phyloP scores from a whole-genome alignment of 768 basidiomycete species.

The Suillus subalutaceus region DNA sequence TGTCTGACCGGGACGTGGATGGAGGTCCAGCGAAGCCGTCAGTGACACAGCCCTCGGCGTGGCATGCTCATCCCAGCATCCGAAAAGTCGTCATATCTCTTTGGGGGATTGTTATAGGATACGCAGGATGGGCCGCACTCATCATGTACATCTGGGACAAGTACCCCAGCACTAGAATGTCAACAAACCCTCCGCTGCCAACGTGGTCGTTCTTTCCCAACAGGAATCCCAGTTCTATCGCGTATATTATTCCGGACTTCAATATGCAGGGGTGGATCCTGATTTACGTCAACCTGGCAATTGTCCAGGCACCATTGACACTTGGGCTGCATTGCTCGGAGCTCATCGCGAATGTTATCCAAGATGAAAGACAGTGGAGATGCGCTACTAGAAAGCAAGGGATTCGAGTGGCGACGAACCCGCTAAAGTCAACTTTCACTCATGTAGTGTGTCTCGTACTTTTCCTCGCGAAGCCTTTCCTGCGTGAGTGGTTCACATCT shows the following conservation, averaged over 20 bases:
- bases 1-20: constrained; percentile 10
- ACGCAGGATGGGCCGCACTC: constrained; percentile 25
- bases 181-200: neutral
- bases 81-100: constrained; percentile 24
- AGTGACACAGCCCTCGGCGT: constrained; percentile 29
- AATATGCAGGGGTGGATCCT: constrained; percentile 27
- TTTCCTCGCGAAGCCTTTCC: constrained; percentile 25
- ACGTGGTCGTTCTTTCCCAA: constrained; percentile 33
- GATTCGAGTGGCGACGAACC: constrained; percentile 18
- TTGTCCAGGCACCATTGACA: constrained; percentile 32
- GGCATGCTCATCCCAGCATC: constrained; percentile 27
- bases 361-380: constrained; percentile 30
- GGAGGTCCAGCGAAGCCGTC: constrained; percentile 20
- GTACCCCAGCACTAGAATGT: neutral
- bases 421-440: constrained; percentile 25
- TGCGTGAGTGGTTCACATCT: constrained; percentile 24
- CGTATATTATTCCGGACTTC: constrained; percentile 23
- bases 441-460: constrained; percentile 18
- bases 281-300: constrained; percentile 26
- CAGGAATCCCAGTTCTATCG: constrained; percentile 20
- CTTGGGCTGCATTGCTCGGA: constrained; percentile 31
- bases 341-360: constrained; percentile 30
- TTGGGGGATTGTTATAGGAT: constrained; percentile 25
- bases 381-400: constrained; percentile 23
- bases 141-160: constrained; percentile 6